Base-by-base conservation (phyloP, 2,329 filamentous ascomycete genomes). In the Lojkania enalia region DNA sequence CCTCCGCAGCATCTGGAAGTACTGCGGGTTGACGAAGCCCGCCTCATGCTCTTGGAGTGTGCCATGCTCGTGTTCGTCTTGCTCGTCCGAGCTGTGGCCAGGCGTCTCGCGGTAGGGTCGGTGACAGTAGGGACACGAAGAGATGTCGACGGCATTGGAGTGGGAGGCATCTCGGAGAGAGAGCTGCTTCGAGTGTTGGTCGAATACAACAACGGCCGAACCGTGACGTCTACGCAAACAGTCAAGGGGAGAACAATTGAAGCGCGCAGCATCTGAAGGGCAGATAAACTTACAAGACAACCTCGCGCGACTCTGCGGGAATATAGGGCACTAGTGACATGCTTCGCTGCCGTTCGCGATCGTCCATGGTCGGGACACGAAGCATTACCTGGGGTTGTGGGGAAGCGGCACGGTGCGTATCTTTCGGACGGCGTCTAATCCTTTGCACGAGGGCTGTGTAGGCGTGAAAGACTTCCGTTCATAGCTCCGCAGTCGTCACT, bases 111-210 rank as follows among this genome's bases (percentile, higher is more conserved):
- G 75, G 55, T 82, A 79, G 14, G 89, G 83, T 41, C 88, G 86
- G 66, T 90, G 88, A 67, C 92, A 96, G 61, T 90, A 89, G n/a
- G 95, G 94, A 64, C 95, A 99, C 12, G 91, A 84, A 46, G 83
- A 67, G 20, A 78, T 67, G 41, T 84, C 81, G 46, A 90, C 61
- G 20, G 72, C 74, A 48, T 77, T 70, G 41, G 68, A 70, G 46
- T 70, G 71, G 16, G 80, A 74, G 25, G 79, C 76, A 57, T 80
- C 84, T 49, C 88, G 86, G 39, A 96, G 86, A 57, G 90, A 89
- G 53, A 99, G 83, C 58, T 91, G 88, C 52, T 86, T 86, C 5
- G 91, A 96, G 20, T 83, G 79, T 35, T 85, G 87, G 72, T 99
- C 92, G 63, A 88, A 91, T 27, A 97, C 85, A 33, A 99, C 94